Evolutionary conservation across 1,284 basidiomycete species (phyloP), one percentile per base, ranked within the genome.

Genomic region (Hypsizygus ulmarius): DNA sequence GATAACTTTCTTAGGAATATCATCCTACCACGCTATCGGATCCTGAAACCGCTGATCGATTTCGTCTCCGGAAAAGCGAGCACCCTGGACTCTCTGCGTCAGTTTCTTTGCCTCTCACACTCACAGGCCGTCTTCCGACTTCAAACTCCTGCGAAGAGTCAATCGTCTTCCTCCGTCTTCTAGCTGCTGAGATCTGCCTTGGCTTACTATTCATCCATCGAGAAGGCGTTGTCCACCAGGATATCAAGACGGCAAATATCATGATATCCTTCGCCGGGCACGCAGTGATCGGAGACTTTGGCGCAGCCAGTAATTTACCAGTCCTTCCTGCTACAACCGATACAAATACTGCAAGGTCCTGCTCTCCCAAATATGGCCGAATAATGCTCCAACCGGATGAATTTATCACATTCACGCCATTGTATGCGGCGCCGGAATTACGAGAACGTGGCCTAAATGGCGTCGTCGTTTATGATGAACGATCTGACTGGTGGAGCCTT

Each of bases 401-500:
- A 36, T 42, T 57, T 21, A 47, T 65, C 18, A 61, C 63, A 5
- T 64, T 66, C 16, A 68, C 61, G 14, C 61, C 67, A 15, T 40
- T 63, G 21, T 66, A 66, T 53, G 56, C 64, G 61, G 82, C 83
- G 9, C 78, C 83, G 2, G 84, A 87, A 57, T 73, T 87, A 16
- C 66, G 84, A 37, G 52, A 63, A 34, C 58, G 61, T 30, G 64
- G 63, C 37, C 42, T 33, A 2, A 51, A 58, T 6, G 62, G 61
- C 1, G 44, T 57, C 1, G 50, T 68, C 5, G 60, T 65, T 12
- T 84, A 84, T 59, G 76, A 77, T 16, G 73, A 75, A 30, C 74
- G 77, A 2, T 77, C 80, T 16, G 83, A 86, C 61, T 84, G 79
- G 74, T 84, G 82, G 80, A 81, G 79, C 34, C 64, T 84, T 12